Percentiles rank a stretch among this genome's conserved stretches.
Conservation (phyloP, 495 filamentous ascomycete species). For the Penicillium cinerascens region DNA sequence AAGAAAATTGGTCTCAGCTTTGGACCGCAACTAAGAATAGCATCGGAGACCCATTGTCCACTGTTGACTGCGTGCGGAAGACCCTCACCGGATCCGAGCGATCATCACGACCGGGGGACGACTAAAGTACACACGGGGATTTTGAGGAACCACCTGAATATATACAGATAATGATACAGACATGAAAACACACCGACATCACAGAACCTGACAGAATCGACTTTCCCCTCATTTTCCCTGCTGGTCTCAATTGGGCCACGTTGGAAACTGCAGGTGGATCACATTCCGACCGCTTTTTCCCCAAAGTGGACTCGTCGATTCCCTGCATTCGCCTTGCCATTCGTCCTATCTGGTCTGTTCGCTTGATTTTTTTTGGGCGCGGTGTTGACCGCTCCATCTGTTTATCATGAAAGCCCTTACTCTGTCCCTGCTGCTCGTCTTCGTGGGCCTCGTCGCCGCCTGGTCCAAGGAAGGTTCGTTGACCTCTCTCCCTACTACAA, state of each 20-base stretch:
- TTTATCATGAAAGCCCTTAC: slow-evolving; percentile 37
- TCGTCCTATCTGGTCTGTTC: neutral
- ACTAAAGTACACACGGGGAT: neutral
- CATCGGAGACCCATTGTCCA: neutral
- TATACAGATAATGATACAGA: neutral
- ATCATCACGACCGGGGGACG: neutral
- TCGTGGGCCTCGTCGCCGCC: slow-evolving; percentile 60
- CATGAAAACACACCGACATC: neutral
- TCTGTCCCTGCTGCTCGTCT: slow-evolving; percentile 31
- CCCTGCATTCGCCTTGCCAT: slow-evolving; percentile 1
- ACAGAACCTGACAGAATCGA: neutral
- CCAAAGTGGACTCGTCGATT: neutral
- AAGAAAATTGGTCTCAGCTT: neutral
- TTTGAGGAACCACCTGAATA: neutral
- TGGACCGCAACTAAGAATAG: slow-evolving; percentile 5
- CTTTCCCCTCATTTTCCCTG: slow-evolving; percentile 4
- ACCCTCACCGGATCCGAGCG: slow-evolving; percentile 1
- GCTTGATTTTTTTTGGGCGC: slow-evolving; percentile 6
- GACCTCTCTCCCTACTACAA: neutral
- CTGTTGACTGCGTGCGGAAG: slow-evolving; percentile 8
- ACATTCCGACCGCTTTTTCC: slow-evolving; percentile 19
- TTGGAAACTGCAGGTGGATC: slow-evolving; percentile 7
- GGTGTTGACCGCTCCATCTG: slow-evolving; percentile 29
- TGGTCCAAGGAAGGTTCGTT: slow-evolving; percentile 81
- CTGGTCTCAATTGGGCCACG: slow-evolving; percentile 19